phyloP scores from a whole-genome alignment of 2,329 filamentous ascomycete species.

The Paecilomyces sp. region DNA sequence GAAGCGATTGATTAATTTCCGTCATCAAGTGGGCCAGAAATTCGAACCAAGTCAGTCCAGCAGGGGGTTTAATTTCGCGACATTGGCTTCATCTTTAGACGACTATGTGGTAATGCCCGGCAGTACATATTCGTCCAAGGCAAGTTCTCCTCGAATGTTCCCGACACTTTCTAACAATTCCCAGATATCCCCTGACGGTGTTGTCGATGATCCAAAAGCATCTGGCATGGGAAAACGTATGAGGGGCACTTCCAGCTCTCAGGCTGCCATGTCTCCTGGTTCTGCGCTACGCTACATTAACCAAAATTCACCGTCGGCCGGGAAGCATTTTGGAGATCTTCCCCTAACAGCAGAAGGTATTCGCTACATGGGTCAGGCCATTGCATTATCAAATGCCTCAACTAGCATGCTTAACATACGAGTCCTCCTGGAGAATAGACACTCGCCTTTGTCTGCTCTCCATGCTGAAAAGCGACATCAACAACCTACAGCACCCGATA shows the following conservation, averaged over 20 bases:
- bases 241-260: neutral
- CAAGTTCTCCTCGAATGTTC: slow-evolving; percentile 5
- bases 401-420: neutral
- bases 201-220: slow-evolving; percentile 5
- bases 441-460: neutral
- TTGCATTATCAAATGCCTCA: neutral
- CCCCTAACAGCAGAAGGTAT: neutral
- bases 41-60: slow-evolving; percentile 29
- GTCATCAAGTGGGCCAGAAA: slow-evolving; percentile 36
- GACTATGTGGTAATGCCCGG: slow-evolving; percentile 41
- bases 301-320: neutral
- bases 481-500: neutral
- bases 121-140: slow-evolving; percentile 27
- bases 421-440: neutral
- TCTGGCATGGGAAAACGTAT: neutral
- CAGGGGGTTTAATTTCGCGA: slow-evolving; percentile 41
- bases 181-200: slow-evolving; percentile 12
- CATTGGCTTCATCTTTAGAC: slow-evolving; percentile 33
- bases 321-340: too few relatives aligned
- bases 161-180: neutral
- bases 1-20: slow-evolving; percentile 32
- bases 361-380: neutral
- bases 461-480: neutral
- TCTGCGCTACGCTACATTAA: neutral
- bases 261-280: neutral